Base-by-base conservation (phyloP, 192 early-diverging fungal genomes). In the Chytriomyces hyalinus region DNA sequence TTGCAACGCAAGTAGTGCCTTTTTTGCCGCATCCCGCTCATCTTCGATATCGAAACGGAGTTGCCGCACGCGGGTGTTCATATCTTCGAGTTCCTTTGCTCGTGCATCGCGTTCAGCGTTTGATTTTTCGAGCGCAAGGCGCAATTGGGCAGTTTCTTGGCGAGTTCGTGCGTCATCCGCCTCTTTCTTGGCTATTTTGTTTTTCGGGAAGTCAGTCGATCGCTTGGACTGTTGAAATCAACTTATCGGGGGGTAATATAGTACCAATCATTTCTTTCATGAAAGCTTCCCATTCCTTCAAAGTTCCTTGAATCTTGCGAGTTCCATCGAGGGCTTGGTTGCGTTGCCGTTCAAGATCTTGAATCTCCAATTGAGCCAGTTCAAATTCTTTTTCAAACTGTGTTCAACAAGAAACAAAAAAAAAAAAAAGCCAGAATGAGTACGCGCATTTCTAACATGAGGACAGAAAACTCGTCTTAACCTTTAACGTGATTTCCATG, bases 381-480 rank as follows among this genome's bases (percentile, higher is more conserved):
- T 80, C 82, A 84, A 84, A 84, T 57, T 85, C 82, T n/a, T 73
- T 68, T 22, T 85, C 82, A 81, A 84, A 81, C 84, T 85, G 66
- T 6, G 17, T 49, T 68, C 15, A 11, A 13, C 53, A 4, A 48
- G 24, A 63, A 15, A 71, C 65, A n/a, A 26, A 83, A 11, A 36
- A 26, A 83, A 11, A 36, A 61, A 78, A 78, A 65, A 24, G 22
- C 24, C 15, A 20, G 24, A 70, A 24, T 48, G 20, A 43, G 3
- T 7, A 17, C 15, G n/a, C 70, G 22, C 17, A 59, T 24, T n/a
- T 22, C 1, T 11, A 61, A 24, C 51, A 72, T 3, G 15, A 17
- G 1, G 15, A 74, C 43, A 63, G 47, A n/a, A 46, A 13, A 51
- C 17, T 20, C 24, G 4, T 4, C 11, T 0, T 13, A 24, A 78